Percentiles rank a stretch among this genome's conserved stretches.
phyloP scores from a whole-genome alignment of 1,284 basidiomycete species.

The Cutaneotrichosporon mucoides region DNA sequence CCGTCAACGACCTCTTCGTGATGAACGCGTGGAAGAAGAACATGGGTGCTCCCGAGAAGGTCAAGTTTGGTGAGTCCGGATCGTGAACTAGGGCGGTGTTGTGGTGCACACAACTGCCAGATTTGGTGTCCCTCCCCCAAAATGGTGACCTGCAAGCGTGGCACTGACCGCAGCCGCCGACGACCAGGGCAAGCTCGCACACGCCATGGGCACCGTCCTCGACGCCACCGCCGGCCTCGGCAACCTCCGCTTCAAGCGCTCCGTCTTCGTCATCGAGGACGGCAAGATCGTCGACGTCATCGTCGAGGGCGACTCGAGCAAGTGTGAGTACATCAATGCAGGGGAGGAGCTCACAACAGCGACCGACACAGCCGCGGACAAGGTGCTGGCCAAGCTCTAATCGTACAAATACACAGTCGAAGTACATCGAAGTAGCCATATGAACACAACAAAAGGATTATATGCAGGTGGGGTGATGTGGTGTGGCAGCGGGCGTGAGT shows the following conservation, averaged over 20 bases:
- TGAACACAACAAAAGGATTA: constrained; percentile 1
- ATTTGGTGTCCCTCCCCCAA: too few species aligned
- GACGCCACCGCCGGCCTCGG: constrained; percentile 63
- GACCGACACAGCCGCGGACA: constrained; percentile 59
- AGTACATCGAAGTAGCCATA: constrained; percentile 1
- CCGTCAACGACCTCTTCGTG: constrained; percentile 66
- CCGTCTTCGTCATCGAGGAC: constrained; percentile 50
- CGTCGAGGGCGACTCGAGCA: constrained; percentile 59
- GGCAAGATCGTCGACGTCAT: constrained; percentile 57
- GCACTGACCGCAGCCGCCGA: constrained; percentile 56
- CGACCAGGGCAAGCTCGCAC: constrained; percentile 59
- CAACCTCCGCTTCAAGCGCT: constrained; percentile 62
- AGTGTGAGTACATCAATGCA: constrained; percentile 38
- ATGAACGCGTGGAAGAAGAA: constrained; percentile 65
- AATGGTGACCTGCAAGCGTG: too few species aligned
- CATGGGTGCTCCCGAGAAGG: constrained; percentile 45
- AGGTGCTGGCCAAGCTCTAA: constrained; percentile 56
- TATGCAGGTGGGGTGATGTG: neutral
- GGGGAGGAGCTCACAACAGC: constrained; percentile 34
- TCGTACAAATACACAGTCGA: constrained; percentile 3
- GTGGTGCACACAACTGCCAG: neutral
- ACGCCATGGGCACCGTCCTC: constrained; percentile 60
- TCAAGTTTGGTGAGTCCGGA: constrained; percentile 45
- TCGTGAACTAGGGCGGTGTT: neutral
- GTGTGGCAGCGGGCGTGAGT: neutral